These are phyloP conservation scores for Endogone sp. DNA, from an alignment of 192 early-diverging fungal species.

Conservation along the genomic window DNA sequence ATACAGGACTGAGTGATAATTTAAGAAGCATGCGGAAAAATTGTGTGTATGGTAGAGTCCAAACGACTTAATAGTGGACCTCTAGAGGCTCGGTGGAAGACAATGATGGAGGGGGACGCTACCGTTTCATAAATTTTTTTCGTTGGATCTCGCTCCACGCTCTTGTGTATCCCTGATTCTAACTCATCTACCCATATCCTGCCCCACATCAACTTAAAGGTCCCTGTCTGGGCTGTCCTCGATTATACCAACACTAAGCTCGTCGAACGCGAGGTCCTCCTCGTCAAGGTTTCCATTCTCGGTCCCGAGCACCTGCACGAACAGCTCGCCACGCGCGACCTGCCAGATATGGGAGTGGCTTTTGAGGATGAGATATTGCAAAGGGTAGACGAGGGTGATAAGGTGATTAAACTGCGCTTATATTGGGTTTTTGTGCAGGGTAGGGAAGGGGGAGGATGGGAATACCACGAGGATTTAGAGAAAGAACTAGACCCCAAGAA, in stretches of 20 bases:
- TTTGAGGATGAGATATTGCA: slow-evolving; percentile 19
- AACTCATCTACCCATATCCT: background rate
- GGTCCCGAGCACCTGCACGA: slow-evolving; percentile 60
- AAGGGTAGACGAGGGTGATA: slow-evolving; percentile 16
- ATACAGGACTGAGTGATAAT: too few relatives aligned
- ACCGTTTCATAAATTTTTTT: slow-evolving; percentile 2
- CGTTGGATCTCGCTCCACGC: background rate
- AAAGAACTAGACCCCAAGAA: too few relatives aligned
- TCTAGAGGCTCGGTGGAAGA: too few relatives aligned
- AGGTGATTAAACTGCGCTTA: background rate
- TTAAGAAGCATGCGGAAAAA: too few relatives aligned
- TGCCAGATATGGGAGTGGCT: slow-evolving; percentile 17
- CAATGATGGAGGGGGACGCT: too few relatives aligned
- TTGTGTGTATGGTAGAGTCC: too few relatives aligned
- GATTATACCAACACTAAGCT: slow-evolving; percentile 89
- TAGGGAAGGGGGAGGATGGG: too few relatives aligned
- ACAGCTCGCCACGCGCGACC: slow-evolving; percentile 34
- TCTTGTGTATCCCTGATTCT: background rate
- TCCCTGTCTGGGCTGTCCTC: slow-evolving; percentile 95
- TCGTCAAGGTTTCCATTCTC: slow-evolving; percentile 90
- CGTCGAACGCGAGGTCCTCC: slow-evolving; percentile 89
- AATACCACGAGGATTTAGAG: too few relatives aligned
- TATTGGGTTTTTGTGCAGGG: background rate
- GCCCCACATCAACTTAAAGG: too few relatives aligned
- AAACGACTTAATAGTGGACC: too few relatives aligned